Evolutionary conservation across 495 filamentous ascomycete genomes (phyloP).

Genomic region (Ascodesmis nigricans): DNA sequence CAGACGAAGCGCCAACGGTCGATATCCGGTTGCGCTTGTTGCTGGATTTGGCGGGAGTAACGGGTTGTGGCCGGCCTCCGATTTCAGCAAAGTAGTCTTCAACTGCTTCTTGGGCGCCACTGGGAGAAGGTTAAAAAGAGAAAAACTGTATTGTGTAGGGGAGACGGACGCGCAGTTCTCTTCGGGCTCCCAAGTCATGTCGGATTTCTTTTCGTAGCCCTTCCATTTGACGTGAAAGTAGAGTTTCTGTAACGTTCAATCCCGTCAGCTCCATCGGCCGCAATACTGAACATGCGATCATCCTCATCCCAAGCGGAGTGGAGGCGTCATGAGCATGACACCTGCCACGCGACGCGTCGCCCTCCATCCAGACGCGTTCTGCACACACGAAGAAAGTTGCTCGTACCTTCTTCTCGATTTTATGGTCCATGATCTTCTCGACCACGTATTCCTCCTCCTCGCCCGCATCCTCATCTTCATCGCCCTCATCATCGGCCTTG

Average conservation of each 20-base stretch:
- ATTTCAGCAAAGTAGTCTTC: constrained; percentile 22
- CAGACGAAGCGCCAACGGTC: constrained; percentile 23
- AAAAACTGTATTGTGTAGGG: background rate
- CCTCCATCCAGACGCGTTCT: background rate
- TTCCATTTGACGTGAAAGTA: constrained; percentile 39
- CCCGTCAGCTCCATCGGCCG: background rate
- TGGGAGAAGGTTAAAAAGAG: constrained; percentile 11
- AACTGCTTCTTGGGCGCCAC: constrained; percentile 33
- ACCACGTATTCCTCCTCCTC: constrained; percentile 29
- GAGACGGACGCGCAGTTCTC: constrained; percentile 31
- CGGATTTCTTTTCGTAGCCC: constrained; percentile 34
- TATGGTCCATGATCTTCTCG: constrained; percentile 33
- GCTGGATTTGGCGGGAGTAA: constrained; percentile 9
- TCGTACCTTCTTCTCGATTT: constrained; percentile 28
- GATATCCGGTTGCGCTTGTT: constrained; percentile 22
- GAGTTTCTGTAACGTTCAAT: constrained; percentile 17
- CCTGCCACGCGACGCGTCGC: background rate
- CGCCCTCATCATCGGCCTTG: constrained; percentile 15
- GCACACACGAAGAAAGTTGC: background rate
- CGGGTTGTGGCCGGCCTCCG: constrained; percentile 9
- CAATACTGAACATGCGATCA: constrained; percentile 2
- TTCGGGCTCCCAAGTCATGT: constrained; percentile 40
- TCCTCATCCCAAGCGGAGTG: constrained; percentile 2
- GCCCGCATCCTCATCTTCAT: constrained; percentile 24
- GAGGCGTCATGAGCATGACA: constrained; percentile 15